A percentile compares a stretch with the other conserved stretches of the same genome.
Evolutionary conservation across 257 asterid genomes (phyloP).

Genomic region (Osmanthus fragrans): DNA sequence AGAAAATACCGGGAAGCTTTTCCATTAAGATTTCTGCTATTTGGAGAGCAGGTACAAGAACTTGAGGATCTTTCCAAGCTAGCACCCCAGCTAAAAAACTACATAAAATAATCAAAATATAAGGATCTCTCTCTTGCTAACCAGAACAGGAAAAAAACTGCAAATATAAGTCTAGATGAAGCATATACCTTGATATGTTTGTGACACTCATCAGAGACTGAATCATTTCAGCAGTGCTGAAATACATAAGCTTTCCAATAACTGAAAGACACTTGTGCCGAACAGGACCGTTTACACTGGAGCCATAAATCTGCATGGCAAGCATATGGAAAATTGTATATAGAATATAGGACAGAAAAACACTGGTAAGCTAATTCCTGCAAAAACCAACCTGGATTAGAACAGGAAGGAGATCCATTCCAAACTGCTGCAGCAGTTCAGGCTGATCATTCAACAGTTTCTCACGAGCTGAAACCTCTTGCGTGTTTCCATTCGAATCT

Average conservation of each 20-base stretch:
- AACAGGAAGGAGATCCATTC: conserved; percentile 92
- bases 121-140: conserved; percentile 14
- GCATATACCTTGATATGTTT: conserved; percentile 78
- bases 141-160: conserved; percentile 10
- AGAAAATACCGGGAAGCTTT: conserved; percentile 83
- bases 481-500: conserved; percentile 52
- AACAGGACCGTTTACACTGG: conserved; percentile 96
- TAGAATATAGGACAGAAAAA: conserved; percentile 3
- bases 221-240: conserved; percentile 84
- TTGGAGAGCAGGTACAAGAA: conserved; percentile 92
- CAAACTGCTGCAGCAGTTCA: conserved; percentile 91
- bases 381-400: conserved; percentile 71
- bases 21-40: conserved; percentile 95
- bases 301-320: conserved; percentile 80
- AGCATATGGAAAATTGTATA: conserved; percentile 10
- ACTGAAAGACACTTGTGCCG: conserved; percentile 97
- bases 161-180: conserved; percentile 16
- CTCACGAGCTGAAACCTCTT: conserved; percentile 71
- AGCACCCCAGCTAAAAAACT: conserved; percentile 97
- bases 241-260: conserved; percentile 94
- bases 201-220: conserved; percentile 67
- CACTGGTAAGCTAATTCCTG: background rate
- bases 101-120: conserved; percentile 27
- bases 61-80: conserved; percentile 99
- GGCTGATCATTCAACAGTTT: conserved; percentile 87